These are phyloP conservation scores for Vitellaria paradoxa DNA, from an alignment of 179 eudicot species.

Conservation along the genomic window DNA sequence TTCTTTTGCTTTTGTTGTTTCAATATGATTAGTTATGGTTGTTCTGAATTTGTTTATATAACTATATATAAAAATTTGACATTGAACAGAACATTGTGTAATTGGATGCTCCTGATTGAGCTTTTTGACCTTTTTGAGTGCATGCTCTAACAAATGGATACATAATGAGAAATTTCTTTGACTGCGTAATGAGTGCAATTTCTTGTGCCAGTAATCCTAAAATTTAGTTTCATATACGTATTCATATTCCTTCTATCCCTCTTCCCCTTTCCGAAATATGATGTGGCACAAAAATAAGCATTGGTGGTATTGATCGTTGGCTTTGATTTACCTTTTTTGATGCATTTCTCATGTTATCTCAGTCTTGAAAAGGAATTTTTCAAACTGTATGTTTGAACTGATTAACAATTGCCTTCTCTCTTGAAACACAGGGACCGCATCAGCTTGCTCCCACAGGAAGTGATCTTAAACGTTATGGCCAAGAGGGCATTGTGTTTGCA, in stretches of 20 bases:
- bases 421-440: constrained; percentile 99
- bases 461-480: constrained; percentile 73
- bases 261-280: neutral
- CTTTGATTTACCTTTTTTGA: neutral
- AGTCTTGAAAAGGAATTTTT: neutral
- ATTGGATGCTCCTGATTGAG: neutral
- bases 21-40: neutral
- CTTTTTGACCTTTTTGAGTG: neutral
- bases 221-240: neutral
- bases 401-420: constrained; percentile 8
- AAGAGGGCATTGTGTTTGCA: constrained; percentile 87
- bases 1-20: too few relatives aligned
- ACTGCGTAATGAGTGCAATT: too few relatives aligned
- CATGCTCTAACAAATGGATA: neutral
- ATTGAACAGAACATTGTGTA: neutral
- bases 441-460: constrained; percentile 98
- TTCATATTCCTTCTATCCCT: neutral
- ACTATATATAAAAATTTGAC: neutral
- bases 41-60: neutral
- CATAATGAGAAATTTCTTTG: neutral
- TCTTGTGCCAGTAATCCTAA: neutral
- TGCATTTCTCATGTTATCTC: too few relatives aligned
- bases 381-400: neutral
- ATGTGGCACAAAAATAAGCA: neutral
- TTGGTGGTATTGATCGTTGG: neutral